phyloP scores from a whole-genome alignment of 2,329 filamentous ascomycete genomes.

The Microsporum audouinii region DNA sequence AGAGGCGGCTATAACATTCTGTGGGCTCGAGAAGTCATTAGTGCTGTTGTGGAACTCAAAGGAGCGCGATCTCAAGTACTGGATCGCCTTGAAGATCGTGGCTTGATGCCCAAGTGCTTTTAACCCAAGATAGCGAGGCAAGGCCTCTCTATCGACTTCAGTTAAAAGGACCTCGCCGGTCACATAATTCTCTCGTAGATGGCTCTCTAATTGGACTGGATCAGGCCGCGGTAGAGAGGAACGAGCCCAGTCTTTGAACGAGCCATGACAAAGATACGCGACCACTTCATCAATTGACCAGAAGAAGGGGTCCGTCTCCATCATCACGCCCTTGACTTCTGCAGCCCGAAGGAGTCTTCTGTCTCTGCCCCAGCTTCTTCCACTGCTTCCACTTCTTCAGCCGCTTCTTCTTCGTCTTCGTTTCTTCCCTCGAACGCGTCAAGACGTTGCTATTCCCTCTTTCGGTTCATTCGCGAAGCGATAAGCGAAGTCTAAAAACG shows the following conservation, averaged over 20 bases:
- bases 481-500: background rate
- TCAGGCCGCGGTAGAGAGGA: constrained; percentile 30
- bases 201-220: constrained; percentile 40
- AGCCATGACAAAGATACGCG: constrained; percentile 49
- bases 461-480: background rate
- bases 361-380: background rate
- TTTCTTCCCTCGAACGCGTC: background rate
- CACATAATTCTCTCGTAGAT: constrained; percentile 51
- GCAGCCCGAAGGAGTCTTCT: background rate
- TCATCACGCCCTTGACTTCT: background rate
- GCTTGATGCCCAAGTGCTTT: constrained; percentile 47
- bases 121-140: constrained; percentile 48
- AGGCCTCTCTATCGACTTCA: constrained; percentile 38
- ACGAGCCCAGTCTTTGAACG: constrained; percentile 34
- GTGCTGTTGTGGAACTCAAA: constrained; percentile 33
- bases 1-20: background rate
- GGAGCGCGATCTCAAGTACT: constrained; percentile 45
- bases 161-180: constrained; percentile 55
- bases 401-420: background rate
- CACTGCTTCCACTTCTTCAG: background rate
- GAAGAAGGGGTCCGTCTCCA: constrained; percentile 51
- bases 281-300: constrained; percentile 62
- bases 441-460: background rate
- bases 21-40: background rate
- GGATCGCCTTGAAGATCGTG: constrained; percentile 48